Evolutionary conservation across 2,329 filamentous ascomycete genomes (phyloP).

Genomic region (Thermothelomyces thermophilus): DNA sequence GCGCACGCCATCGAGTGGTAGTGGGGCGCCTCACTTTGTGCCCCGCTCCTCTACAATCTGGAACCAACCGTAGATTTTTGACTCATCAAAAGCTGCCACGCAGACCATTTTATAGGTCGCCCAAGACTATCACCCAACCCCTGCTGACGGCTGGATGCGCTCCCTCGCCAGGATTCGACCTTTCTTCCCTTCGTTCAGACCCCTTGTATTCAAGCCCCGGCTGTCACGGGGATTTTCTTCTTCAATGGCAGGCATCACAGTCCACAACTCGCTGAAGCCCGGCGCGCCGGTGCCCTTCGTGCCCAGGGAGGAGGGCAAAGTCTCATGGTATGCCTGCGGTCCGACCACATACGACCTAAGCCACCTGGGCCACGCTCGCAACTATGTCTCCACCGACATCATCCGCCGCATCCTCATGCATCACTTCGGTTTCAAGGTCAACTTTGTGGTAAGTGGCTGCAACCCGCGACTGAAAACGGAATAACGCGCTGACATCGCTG

Average conservation of each 20-base stretch:
- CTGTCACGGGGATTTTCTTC: slow-evolving; percentile 11
- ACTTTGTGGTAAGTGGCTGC: slow-evolving; percentile 54
- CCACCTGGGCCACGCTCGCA: slow-evolving; percentile 73
- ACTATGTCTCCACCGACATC: slow-evolving; percentile 88
- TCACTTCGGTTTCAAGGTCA: slow-evolving; percentile 76
- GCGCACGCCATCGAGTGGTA: not conserved
- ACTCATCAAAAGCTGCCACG: slow-evolving; percentile 23
- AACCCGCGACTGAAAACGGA: not conserved
- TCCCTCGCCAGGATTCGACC: slow-evolving; percentile 11
- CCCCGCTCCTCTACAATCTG: slow-evolving; percentile 12
- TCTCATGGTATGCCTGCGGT: slow-evolving; percentile 85
- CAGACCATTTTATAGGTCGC: slow-evolving; percentile 18
- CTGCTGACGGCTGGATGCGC: slow-evolving; percentile 21
- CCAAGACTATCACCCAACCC: not conserved
- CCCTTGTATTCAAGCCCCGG: slow-evolving; percentile 11
- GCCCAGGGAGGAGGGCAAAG: slow-evolving; percentile 62
- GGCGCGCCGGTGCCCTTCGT: slow-evolving; percentile 67
- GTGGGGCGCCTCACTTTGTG: slow-evolving; percentile 6
- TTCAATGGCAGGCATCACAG: slow-evolving; percentile 52
- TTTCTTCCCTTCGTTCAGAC: slow-evolving; percentile 17
- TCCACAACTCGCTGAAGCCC: slow-evolving; percentile 74
- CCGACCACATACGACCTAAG: slow-evolving; percentile 80
- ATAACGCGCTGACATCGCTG: not conserved
- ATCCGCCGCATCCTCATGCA: slow-evolving; percentile 74
- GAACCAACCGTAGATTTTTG: slow-evolving; percentile 18